Percentiles rank a stretch among this genome's conserved stretches.
Evolutionary conservation across 345 rosid species (phyloP).

Genomic region (Eutrema heterophyllum): DNA sequence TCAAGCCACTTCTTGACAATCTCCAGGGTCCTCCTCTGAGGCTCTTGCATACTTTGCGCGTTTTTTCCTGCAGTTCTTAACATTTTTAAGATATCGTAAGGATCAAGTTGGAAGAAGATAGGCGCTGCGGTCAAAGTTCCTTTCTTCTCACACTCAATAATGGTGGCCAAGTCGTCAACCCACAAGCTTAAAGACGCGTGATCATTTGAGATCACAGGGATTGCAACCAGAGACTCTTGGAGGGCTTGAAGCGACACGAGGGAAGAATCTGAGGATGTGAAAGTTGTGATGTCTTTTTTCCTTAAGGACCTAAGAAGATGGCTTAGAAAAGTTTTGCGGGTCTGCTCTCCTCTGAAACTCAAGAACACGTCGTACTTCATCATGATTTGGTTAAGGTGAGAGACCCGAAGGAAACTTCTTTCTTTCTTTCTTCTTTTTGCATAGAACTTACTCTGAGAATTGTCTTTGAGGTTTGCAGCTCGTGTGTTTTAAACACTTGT

Average conservation of each 20-base stretch:
- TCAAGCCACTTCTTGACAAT: background rate
- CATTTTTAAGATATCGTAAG: background rate
- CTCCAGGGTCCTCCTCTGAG: background rate
- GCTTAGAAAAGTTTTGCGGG: conserved; percentile 2
- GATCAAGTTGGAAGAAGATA: background rate
- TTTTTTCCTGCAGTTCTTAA: background rate
- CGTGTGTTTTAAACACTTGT: background rate
- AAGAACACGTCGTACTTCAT: background rate
- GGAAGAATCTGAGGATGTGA: background rate
- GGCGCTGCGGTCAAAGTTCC: background rate
- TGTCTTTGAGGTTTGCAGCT: too few species aligned
- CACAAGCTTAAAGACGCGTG: background rate
- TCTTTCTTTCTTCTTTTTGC: background rate
- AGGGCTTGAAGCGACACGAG: too few species aligned
- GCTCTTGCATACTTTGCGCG: background rate
- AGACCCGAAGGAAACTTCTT: background rate
- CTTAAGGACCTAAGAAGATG: background rate
- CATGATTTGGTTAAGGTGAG: background rate
- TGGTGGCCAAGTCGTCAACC: background rate
- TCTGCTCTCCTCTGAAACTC: background rate
- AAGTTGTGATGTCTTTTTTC: background rate
- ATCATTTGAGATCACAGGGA: background rate
- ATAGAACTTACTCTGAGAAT: background rate
- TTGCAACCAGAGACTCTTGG: background rate
- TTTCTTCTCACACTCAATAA: background rate